Evolutionary conservation across 257 asterid species (phyloP), one percentile per base, ranked within the genome.

Genomic region (Forsythia suspensa): DNA sequence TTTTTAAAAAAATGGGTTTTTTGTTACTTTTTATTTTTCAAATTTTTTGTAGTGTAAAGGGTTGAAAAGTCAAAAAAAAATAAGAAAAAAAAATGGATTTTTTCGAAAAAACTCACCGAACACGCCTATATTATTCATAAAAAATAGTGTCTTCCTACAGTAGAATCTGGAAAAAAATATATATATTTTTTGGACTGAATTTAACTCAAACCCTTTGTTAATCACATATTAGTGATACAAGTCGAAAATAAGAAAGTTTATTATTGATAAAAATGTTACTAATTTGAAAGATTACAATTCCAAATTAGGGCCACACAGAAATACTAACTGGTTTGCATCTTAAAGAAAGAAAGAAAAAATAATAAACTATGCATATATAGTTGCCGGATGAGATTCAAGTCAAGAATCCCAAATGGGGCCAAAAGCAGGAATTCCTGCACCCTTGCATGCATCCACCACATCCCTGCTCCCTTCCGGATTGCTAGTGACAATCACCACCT

Each of bases 381-480:
- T 24, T 10, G 40, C 18, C 15, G 15, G 15, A 24, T 12, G 69
- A 63, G 37, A 63, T 2, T 79, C 70, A 86, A 65, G 89, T 79
- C 70, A 86, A 65, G 89, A 86, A 55, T 86, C 89, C 89, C 89
- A 86, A 42, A 86, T 81, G 0, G 89, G 87, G 29, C 87, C 89
- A 51, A 83, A 86, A 8, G 89, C 87, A 15, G 89, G 86, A 73
- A 86, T 86, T 24, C 89, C 89, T 10, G 80, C 74, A 4, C 40
- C 77, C n/a, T 83, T 81, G 74, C 89, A 86, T 2, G 86, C 80
- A 73, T 83, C 70, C 9, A 86, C 87, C 3, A 86, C 89, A 44
- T 83, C 86, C 80, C 90, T 84, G 42, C 95, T 92, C 7, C 95
- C 97, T 84, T 85, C 89, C 0, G 97, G 97, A 78, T 86, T 86